Conservation (phyloP, 768 basidiomycete genomes). For the Amanita polypyramis region DNA sequence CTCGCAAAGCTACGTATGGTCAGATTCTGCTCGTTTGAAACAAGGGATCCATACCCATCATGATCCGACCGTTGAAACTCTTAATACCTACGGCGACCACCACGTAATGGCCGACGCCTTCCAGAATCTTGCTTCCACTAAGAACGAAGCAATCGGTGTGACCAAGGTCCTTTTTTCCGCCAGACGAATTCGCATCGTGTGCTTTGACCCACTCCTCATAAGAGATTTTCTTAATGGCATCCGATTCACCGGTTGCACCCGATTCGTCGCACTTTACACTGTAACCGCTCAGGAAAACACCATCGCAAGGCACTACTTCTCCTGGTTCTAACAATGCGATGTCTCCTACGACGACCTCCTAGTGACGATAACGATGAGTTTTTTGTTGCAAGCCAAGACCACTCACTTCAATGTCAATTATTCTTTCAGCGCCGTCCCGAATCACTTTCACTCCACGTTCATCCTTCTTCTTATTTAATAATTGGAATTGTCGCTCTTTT, state of each 20-base stretch:
- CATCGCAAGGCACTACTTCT: conserved; percentile 93
- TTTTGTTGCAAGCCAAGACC: not conserved
- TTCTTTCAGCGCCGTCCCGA: conserved; percentile 55
- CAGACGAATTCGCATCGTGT: conserved; percentile 21
- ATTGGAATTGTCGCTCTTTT: conserved; percentile 93
- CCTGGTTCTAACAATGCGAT: conserved; percentile 89
- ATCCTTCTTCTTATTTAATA: conserved; percentile 90
- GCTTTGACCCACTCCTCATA: conserved; percentile 65
- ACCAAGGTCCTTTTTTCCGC: conserved; percentile 21
- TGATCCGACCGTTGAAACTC: conserved; percentile 93
- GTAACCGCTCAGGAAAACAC: conserved; percentile 86
- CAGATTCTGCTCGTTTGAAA: conserved; percentile 1
- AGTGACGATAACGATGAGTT: conserved; percentile 15
- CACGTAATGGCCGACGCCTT: conserved; percentile 90
- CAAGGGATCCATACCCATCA: conserved; percentile 68
- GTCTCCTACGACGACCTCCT: conserved; percentile 93
- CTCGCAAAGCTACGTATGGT: conserved; percentile 56
- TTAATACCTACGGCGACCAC: conserved; percentile 87
- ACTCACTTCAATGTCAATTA: conserved; percentile 73
- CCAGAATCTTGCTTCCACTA: conserved; percentile 86
- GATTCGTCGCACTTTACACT: conserved; percentile 95
- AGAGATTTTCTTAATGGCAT: conserved; percentile 82
- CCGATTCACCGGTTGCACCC: conserved; percentile 93
- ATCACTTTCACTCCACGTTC: conserved; percentile 85
- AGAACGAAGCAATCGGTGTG: conserved; percentile 91